A percentile compares a stretch with the other conserved stretches of the same genome.
phyloP scores from a whole-genome alignment of 371 early-diverging fungal genomes.

The Mortierella sp. region DNA sequence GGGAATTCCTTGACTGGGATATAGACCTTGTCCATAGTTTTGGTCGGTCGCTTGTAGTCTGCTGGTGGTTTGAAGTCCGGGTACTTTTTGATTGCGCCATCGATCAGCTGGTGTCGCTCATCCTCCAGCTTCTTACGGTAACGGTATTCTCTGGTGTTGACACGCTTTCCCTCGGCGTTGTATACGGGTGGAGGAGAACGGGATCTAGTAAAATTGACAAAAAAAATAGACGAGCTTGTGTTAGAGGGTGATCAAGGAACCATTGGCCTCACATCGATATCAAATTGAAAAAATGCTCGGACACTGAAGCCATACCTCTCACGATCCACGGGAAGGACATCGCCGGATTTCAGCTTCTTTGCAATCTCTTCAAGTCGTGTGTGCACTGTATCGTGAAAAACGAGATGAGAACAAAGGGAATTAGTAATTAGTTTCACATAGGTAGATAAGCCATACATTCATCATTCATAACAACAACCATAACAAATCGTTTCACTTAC shows the following conservation, averaged over 20 bases:
- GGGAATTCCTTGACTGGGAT: constrained; percentile 96
- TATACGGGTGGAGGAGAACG: constrained; percentile 95
- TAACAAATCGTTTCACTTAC: constrained; percentile 60
- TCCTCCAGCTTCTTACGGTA: constrained; percentile 94
- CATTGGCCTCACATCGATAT: not conserved
- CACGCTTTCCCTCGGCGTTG: constrained; percentile 92
- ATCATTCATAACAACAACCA: not conserved
- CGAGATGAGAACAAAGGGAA: not conserved
- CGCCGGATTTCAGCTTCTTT: constrained; percentile 83
- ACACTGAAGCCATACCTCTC: constrained; percentile 77
- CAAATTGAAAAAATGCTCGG: not conserved
- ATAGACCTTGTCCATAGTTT: constrained; percentile 91
- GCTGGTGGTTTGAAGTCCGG: constrained; percentile 91
- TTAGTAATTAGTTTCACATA: not conserved
- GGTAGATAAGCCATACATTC: not conserved
- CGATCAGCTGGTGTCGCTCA: constrained; percentile 92
- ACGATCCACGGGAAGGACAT: constrained; percentile 84
- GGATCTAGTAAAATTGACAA: constrained; percentile 69
- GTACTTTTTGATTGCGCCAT: constrained; percentile 80
- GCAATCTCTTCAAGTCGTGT: constrained; percentile 93
- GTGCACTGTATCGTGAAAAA: constrained; percentile 65
- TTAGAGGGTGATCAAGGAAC: not conserved
- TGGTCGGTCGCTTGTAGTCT: constrained; percentile 90
- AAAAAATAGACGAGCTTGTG: not conserved
- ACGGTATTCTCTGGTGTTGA: constrained; percentile 94